A percentile compares a stretch with the other conserved stretches of the same genome.
These are phyloP conservation scores for Papiliotrema terrestris DNA, from an alignment of 1,284 basidiomycete genomes.

Conservation along the genomic window DNA sequence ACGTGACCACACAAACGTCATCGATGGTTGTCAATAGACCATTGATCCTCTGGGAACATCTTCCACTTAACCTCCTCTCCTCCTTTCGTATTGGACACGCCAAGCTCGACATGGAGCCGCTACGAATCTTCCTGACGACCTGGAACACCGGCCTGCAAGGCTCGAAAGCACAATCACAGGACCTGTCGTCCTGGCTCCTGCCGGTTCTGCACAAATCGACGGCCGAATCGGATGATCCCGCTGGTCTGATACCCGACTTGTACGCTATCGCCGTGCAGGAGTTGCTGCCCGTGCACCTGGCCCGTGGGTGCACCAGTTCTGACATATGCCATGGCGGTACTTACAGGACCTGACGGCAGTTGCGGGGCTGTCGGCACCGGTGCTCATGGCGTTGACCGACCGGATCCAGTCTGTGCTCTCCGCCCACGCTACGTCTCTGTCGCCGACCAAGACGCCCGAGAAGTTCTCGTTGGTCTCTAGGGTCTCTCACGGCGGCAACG, in stretches of 20 bases:
- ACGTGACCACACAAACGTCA: too few species aligned
- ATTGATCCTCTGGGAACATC: too few species aligned
- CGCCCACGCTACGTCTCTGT: conserved; percentile 38
- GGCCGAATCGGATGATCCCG: conserved; percentile 17
- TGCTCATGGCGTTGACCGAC: conserved; percentile 34
- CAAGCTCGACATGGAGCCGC: conserved; percentile 24
- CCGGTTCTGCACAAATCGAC: conserved; percentile 39
- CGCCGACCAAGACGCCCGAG: conserved; percentile 23
- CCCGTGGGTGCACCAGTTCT: conserved; percentile 27
- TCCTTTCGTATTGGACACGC: too few species aligned
- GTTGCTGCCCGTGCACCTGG: conserved; percentile 60
- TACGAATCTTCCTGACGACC: conserved; percentile 48
- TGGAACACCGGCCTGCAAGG: conserved; percentile 49
- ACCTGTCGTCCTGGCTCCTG: conserved; percentile 47
- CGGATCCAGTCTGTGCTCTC: conserved; percentile 44
- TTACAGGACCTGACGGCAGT: conserved; percentile 16
- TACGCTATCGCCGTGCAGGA: conserved; percentile 96
- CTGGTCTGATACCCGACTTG: conserved; percentile 59
- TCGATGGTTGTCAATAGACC: too few species aligned
- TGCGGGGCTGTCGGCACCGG: conserved; percentile 33
- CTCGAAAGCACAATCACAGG: conserved; percentile 42
- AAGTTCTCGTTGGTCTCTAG: conserved; percentile 37
- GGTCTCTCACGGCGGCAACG: conserved; percentile 43
- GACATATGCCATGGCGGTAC: background rate
- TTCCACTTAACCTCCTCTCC: too few species aligned